Evolutionary conservation across 495 filamentous ascomycete species (phyloP), one percentile per base, ranked within the genome.

Genomic region (Podospora bellae-mahoneyi): DNA sequence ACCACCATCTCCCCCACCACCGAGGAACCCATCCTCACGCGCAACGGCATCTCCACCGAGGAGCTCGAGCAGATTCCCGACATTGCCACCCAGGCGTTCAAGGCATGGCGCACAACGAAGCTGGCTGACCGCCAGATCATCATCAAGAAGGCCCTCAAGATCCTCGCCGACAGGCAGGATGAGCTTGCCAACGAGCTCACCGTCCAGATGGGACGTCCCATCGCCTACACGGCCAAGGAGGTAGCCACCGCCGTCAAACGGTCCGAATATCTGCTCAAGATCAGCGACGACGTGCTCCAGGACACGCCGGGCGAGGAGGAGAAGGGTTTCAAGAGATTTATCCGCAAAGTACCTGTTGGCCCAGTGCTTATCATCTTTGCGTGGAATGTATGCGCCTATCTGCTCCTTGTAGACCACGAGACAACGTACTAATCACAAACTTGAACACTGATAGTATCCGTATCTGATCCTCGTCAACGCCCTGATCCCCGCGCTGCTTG

Each of bases 151-250:
- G 92, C 93, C 1, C 77, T 97, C 16, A 78, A 86, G 58, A 76
- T 92, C 9, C 82, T 97, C 32, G 79, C 79, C 4, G 82, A 88
- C 55, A 88, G 85, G 71, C 83, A 92, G 72, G 90, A 97, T 90
- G 89, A 88, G 27, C 79, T 97, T n/a, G 92, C 88, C 4, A 84
- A 82, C 66, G 93, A 96, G 75, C 78, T 97, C 53, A 96, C 92
- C 0, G 89, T 94, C 79, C 92, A 97, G 80, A 97, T 97, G 94
- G 94, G 94, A 64, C 85, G 94, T 18, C 94, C 94, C 19, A 95
- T 96, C 64, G 86, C 90, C 15, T 97, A 95, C 74, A 90, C 91
- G 0, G 84, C 84, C 19, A 91, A 87, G 71, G 94, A 97, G 78
- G 83, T 97, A 68, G 79, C 84, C 28, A 97, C 94, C 18, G 92